Conservation (phyloP, 1,284 basidiomycete genomes). For the Leccinum pachyderme region DNA sequence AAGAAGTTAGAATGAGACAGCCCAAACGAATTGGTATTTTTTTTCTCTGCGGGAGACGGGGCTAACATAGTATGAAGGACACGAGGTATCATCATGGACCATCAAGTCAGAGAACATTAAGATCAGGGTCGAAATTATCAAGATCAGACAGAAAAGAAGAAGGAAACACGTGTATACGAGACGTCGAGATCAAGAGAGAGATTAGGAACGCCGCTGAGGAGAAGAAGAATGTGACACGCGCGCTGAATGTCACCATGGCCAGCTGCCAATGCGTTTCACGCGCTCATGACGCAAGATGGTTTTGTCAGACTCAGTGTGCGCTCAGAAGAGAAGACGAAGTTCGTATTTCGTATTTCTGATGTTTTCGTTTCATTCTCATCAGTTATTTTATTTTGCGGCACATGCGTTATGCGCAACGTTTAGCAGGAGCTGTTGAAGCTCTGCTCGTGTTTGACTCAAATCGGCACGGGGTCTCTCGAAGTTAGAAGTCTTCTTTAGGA, state of each 20-base stretch:
- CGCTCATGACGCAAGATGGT: background rate
- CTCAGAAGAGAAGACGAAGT: background rate
- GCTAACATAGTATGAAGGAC: background rate
- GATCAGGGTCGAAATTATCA: background rate
- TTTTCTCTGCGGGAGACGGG: background rate
- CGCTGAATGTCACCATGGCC: background rate
- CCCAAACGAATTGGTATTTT: background rate
- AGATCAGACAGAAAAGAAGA: background rate
- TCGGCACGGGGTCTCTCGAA: background rate
- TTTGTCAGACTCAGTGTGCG: background rate
- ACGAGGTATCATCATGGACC: background rate
- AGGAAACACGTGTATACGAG: background rate
- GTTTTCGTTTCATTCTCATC: background rate
- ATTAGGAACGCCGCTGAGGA: background rate
- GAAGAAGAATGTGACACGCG: background rate
- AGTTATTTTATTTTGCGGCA: background rate
- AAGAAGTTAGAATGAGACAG: background rate
- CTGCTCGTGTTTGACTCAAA: background rate
- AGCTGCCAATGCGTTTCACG: background rate
- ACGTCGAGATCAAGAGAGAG: background rate
- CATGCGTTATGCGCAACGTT: background rate
- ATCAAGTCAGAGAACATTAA: background rate
- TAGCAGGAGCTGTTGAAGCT: background rate
- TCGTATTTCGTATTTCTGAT: too few relatives aligned
- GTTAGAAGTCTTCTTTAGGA: background rate